Percentiles rank a stretch among this genome's conserved stretches.
phyloP scores from a whole-genome alignment of 2,329 filamentous ascomycete genomes.

The Pseudogymnoascus sp. region DNA sequence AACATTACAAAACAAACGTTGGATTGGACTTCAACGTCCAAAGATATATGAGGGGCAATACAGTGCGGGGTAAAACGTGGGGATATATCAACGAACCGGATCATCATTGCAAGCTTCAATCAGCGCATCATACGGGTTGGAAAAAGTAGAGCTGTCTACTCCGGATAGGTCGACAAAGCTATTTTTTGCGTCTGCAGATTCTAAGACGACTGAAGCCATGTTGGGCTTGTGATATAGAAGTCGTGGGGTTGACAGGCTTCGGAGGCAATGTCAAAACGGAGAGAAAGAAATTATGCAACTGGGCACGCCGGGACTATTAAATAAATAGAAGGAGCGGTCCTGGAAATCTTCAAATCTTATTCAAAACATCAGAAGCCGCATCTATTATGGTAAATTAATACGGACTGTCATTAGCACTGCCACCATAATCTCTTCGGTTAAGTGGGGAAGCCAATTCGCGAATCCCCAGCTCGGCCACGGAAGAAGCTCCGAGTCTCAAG shows the following conservation, averaged over 20 bases:
- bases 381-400: neutral
- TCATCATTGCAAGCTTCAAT: constrained; percentile 27
- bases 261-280: neutral
- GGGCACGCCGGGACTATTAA: neutral
- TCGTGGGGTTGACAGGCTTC: neutral
- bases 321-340: neutral
- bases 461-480: neutral
- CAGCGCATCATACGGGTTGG: constrained; percentile 29
- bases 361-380: neutral
- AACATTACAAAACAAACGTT: neutral
- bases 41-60: neutral
- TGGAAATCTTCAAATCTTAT: neutral
- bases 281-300: neutral
- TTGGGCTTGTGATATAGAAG: constrained; percentile 9
- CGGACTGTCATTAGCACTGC: neutral
- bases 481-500: neutral
- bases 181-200: constrained; percentile 23
- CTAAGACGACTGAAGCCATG: constrained; percentile 17
- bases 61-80: neutral
- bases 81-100: constrained; percentile 20
- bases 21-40: neutral
- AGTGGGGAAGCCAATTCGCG: neutral
- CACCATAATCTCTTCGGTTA: constrained; percentile 1
- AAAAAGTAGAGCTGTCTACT: constrained; percentile 22
- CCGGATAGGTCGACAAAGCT: constrained; percentile 29